phyloP scores from a whole-genome alignment of 139 green algal genomes.

The Volvox africanus region DNA sequence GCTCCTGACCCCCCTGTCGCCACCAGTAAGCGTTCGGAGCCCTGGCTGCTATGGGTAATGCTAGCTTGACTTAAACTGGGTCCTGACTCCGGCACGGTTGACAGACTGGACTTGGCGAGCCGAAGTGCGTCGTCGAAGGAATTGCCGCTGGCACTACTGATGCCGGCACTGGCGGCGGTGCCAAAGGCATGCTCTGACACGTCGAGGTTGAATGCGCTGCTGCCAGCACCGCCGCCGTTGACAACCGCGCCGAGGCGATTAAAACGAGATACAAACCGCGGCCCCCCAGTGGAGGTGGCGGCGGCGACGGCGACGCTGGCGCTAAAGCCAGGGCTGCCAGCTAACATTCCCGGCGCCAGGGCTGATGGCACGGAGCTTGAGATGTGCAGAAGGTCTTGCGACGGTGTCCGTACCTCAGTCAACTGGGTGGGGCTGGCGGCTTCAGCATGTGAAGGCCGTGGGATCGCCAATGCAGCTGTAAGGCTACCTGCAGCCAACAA shows the following conservation, averaged over 20 bases:
- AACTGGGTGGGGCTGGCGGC: background rate
- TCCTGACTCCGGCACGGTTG: slow-evolving; percentile 23
- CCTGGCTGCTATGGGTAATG: background rate
- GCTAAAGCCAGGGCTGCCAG: too few species aligned
- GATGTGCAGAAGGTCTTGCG: background rate
- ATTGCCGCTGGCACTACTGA: background rate
- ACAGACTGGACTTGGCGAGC: background rate
- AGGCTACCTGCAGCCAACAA: background rate
- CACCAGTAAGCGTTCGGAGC: background rate
- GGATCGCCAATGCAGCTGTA: slow-evolving; percentile 6
- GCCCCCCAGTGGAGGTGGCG: background rate
- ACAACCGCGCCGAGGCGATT: background rate
- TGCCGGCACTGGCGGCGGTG: background rate
- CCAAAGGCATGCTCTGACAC: background rate
- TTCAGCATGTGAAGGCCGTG: background rate
- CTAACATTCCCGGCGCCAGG: background rate
- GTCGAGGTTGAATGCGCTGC: background rate
- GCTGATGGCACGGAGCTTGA: background rate
- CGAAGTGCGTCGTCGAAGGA: slow-evolving; percentile 21
- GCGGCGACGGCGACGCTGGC: background rate
- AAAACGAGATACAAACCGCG: background rate
- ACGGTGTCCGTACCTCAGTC: background rate
- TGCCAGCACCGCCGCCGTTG: background rate
- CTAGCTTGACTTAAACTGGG: background rate
- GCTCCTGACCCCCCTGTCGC: background rate